Evolutionary conservation across 441 rosid genomes (phyloP), one percentile per base, ranked within the genome.

Genomic region (Jatropha podagrica): DNA sequence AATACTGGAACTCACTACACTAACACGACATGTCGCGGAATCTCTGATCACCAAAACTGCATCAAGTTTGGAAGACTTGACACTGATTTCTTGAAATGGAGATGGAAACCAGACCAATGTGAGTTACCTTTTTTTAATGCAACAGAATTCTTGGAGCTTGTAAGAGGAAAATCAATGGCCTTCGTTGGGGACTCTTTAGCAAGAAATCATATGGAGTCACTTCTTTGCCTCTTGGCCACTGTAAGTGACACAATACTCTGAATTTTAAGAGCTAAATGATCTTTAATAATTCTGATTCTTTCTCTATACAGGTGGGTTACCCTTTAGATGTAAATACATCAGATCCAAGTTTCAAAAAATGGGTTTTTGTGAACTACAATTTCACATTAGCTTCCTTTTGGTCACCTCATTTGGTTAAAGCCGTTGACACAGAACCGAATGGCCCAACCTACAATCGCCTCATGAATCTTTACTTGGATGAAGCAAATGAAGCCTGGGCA

Each of bases 111-210:
- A 11, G 83, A 86, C 41, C 79, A 79, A n/a, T 90, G 94, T 71
- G 89, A 90, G 72, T 80, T 90, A 10, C 93, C 94, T 38, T 41
- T 84, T 62, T 88, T 91, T 69, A 78, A 85, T 73, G 86, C 97
- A 51, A 55, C 23, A 51, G 85, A 82, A 77, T 90, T 93, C 79
- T 78, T 93, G 78, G 85, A 90, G 80, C 83, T 88, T 60, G 98
- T 86, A 37, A 84, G 87, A 78, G 95, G 92, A 48, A 88, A 93
- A 74, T 86, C 89, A n/a, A 80, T 91, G 88, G 94, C 90, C 10
- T 90, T 93, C 71, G 90, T 91, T 32, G 95, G 98, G 37, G 98
- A 93, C 75, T 91, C 98, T 17, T 83, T 94, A 3, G 93, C 88
- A 69, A 85, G 93, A 75, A 94, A 94, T 83, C 97, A 92, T 75